Base-by-base conservation (phyloP, 805 yeast species). In the Torulaspora maleeae region DNA sequence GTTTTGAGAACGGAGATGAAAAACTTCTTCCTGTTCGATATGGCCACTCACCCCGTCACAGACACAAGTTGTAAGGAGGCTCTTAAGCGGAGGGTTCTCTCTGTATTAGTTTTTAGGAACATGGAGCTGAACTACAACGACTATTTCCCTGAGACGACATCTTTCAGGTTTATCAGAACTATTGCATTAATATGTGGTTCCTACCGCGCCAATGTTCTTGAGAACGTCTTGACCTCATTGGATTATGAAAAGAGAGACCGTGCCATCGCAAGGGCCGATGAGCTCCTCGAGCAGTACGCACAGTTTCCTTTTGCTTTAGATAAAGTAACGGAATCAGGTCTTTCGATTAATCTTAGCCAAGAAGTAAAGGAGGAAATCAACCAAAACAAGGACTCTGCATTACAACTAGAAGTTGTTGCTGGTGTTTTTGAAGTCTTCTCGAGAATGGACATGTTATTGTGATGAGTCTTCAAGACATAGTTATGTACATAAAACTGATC, bases 21-120 rank as follows among this genome's bases (percentile, higher is more conserved):
- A 64, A 93, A 88, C 70, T 93, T 93, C 64, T 80, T 93, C 59
- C 72, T 93, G 43, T 93, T 93, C 58, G 99, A 93, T 67, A 93
- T 93, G 97, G 96, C 99, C 25, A 93, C 99, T 7, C 99, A 95
- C 67, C 99, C 99, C 6, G 79, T 93, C 11, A 83, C 90, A 27
- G 99, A 93, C 66, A 76, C 83, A 36, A 71, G 80, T 52, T 82
- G 95, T 40, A 93, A 93, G 68, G 95, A 87, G 54, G 80, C 82
- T 44, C 77, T 93, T 45, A 80, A 82, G 45, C 75, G 80, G 48
- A 78, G 97, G 57, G 79, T 88, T 22, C 70, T 89, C 50, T 75
- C 77, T 36, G 63, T 88, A 40, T 73, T 93, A 55, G 80, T 87
- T 6, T 73, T 83, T 28, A 80, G 95, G 68, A 85, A 83, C 42